Evolutionary conservation across 345 rosid genomes (phyloP).

Genomic region (Melaleuca quinquenervia): DNA sequence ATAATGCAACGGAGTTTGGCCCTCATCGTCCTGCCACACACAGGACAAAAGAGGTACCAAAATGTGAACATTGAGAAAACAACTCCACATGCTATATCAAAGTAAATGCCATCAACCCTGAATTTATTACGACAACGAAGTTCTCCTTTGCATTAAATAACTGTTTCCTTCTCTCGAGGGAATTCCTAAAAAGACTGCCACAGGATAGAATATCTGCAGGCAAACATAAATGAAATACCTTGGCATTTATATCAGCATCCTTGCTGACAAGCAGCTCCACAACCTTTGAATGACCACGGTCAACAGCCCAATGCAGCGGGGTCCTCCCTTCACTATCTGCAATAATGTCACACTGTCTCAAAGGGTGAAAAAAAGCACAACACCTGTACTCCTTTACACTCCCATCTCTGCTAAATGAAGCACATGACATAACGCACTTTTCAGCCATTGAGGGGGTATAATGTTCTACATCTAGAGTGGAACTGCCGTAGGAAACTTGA

Average conservation of each 20-base stretch:
- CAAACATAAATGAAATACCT: slow-evolving; percentile 24
- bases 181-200: not conserved
- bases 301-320: slow-evolving; percentile 96
- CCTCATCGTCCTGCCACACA: slow-evolving; percentile 71
- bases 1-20: slow-evolving; percentile 89
- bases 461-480: not conserved
- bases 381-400: not conserved
- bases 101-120: not conserved
- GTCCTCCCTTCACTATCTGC: slow-evolving; percentile 90
- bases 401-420: not conserved
- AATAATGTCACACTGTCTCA: slow-evolving; percentile 7
- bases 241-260: slow-evolving; percentile 69
- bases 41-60: not conserved
- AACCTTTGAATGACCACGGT: slow-evolving; percentile 62
- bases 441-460: not conserved
- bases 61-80: not conserved
- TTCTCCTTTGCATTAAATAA: not conserved
- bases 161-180: not conserved
- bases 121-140: not conserved
- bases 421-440: not conserved
- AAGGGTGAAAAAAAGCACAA: not conserved
- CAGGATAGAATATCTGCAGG: not conserved
- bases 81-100: not conserved
- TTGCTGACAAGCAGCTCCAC: slow-evolving; percentile 45
- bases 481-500: not conserved